Evolutionary conservation across 495 filamentous ascomycete species (phyloP).

Genomic region (Annulohypoxylon maeteangense): DNA sequence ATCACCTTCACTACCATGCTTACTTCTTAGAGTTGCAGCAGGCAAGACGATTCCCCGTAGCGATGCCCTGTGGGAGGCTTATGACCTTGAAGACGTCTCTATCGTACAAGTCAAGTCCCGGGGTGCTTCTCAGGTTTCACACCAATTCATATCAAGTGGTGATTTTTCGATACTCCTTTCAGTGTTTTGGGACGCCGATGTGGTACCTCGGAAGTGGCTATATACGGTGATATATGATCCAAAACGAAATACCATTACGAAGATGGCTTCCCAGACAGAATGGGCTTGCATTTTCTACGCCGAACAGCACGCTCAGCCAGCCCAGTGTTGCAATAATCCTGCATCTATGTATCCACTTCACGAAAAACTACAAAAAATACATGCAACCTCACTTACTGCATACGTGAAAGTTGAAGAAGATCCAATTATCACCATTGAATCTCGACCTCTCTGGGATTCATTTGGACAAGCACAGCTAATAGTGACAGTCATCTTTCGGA

Average conservation of each 20-base stretch:
- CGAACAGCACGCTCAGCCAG: too few relatives aligned
- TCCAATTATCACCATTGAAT: too few relatives aligned
- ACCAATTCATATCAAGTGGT: conserved; percentile 23
- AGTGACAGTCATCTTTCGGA: too few relatives aligned
- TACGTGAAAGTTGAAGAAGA: too few relatives aligned
- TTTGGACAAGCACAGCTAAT: too few relatives aligned
- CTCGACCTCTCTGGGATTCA: too few relatives aligned
- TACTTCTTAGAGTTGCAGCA: conserved; percentile 8
- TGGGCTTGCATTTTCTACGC: conserved; percentile 27
- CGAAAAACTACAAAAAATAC: too few relatives aligned
- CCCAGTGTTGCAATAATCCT: too few relatives aligned
- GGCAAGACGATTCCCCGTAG: conserved; percentile 6
- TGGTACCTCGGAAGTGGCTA: not conserved
- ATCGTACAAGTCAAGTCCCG: not conserved
- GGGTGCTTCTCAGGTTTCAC: not conserved
- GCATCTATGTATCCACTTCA: too few relatives aligned
- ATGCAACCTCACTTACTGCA: too few relatives aligned
- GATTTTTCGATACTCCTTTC: conserved; percentile 9
- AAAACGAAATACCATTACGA: not conserved
- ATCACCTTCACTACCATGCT: not conserved
- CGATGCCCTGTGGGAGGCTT: too few relatives aligned
- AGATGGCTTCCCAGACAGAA: not conserved
- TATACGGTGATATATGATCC: conserved; percentile 17
- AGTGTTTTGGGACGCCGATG: conserved; percentile 14
- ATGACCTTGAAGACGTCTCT: not conserved